These are phyloP conservation scores for Botrytis hyacinthi DNA, from an alignment of 2,329 filamentous ascomycete species.

Conservation along the genomic window DNA sequence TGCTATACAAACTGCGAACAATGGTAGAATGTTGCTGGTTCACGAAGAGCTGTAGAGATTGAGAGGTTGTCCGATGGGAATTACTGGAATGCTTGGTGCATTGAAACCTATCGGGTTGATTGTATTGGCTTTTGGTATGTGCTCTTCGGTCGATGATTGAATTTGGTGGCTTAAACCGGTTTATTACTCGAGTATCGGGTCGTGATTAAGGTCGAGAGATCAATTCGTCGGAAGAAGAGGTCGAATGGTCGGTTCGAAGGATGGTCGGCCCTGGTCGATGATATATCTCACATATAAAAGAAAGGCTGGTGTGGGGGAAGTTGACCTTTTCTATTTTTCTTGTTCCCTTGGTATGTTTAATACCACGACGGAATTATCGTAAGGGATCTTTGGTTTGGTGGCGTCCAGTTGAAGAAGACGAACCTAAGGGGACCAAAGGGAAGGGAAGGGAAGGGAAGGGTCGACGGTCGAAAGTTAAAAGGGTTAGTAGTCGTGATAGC, in stretches of 20 bases:
- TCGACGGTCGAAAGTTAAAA: slow-evolving; percentile 1
- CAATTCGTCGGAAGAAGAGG: neutral
- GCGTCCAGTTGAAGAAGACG: slow-evolving; percentile 10
- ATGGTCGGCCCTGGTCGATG: slow-evolving; percentile 14
- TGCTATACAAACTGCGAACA: slow-evolving; percentile 16
- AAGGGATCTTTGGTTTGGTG: neutral
- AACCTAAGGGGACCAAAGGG: neutral
- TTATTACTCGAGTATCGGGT: neutral
- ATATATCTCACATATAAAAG: slow-evolving; percentile 9
- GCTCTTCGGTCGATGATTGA: neutral
- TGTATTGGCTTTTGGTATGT: neutral
- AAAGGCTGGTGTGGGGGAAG: slow-evolving; percentile 1
- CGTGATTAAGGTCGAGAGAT: slow-evolving; percentile 9
- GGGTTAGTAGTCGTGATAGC: neutral
- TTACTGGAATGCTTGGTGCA: slow-evolving; percentile 22
- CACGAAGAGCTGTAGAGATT: neutral
- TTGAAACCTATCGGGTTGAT: slow-evolving; percentile 4
- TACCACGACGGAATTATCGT: neutral
- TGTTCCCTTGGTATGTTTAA: neutral
- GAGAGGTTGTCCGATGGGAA: slow-evolving; percentile 13
- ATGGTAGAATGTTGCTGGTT: slow-evolving; percentile 7
- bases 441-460: neutral
- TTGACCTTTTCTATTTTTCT: neutral
- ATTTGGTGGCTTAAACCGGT: neutral
- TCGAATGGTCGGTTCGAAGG: neutral